Conservation (phyloP, 2,329 filamentous ascomycete genomes). For the Aspergillus brunneoviolaceus region DNA sequence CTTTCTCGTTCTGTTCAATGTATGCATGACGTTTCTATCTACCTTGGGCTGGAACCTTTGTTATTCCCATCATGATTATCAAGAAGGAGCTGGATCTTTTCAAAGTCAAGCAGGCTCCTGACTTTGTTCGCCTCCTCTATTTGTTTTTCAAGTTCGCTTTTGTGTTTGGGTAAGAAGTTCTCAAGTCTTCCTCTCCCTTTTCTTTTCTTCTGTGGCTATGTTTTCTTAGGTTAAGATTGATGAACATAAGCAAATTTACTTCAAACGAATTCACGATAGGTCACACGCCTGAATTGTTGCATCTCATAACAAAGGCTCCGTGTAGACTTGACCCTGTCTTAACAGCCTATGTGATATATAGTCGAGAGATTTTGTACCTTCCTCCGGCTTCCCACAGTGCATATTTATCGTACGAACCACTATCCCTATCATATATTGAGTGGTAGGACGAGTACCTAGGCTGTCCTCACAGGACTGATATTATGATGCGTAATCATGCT, state of each 20-base stretch:
- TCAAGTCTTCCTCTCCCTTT: background rate
- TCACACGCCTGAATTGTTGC: background rate
- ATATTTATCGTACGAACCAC: background rate
- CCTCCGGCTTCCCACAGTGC: background rate
- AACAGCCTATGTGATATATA: too few species aligned
- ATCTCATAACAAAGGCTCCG: background rate
- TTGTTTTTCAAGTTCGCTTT: background rate
- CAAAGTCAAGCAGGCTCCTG: background rate
- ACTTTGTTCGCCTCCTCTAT: background rate
- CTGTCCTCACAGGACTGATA: background rate
- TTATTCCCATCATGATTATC: background rate
- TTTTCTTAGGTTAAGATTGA: slow-evolving; percentile 7
- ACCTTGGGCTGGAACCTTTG: background rate
- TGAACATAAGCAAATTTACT: background rate
- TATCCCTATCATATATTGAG: background rate
- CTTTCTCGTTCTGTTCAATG: background rate
- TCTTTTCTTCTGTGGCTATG: background rate
- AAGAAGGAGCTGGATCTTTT: background rate
- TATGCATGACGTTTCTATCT: background rate
- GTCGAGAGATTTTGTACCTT: background rate
- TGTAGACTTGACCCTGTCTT: background rate
- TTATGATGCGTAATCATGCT: background rate
- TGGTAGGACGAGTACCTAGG: too few species aligned
- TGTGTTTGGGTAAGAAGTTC: background rate
- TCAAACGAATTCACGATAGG: background rate